phyloP scores from a whole-genome alignment of 257 asterid species.

The Rhazya stricta region DNA sequence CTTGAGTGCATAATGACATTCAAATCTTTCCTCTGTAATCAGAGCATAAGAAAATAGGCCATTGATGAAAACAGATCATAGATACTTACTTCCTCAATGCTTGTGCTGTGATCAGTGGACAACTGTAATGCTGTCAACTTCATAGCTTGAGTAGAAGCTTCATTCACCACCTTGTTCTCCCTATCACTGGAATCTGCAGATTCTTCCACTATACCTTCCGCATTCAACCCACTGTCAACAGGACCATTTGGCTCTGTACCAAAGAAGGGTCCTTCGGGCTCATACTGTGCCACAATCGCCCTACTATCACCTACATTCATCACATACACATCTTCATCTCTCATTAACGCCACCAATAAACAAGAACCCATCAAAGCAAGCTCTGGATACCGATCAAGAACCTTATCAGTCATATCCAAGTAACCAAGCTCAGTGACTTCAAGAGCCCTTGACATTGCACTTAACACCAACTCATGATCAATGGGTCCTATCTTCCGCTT shows the following conservation, averaged over 20 bases:
- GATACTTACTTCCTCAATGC: slow-evolving; percentile 75
- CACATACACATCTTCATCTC: slow-evolving; percentile 95
- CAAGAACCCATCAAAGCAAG: slow-evolving; percentile 98
- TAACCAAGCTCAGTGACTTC: slow-evolving; percentile 73
- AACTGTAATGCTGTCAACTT: slow-evolving; percentile 74
- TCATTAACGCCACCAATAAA: slow-evolving; percentile 84
- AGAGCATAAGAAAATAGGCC: background rate
- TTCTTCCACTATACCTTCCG: slow-evolving; percentile 65
- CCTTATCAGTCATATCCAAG: slow-evolving; percentile 83
- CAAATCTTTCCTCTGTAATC: background rate
- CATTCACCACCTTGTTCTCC: slow-evolving; percentile 44
- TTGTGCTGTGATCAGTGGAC: slow-evolving; percentile 97
- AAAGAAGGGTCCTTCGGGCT: slow-evolving; percentile 42
- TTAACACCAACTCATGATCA: slow-evolving; percentile 70
- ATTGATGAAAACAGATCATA: slow-evolving; percentile 5
- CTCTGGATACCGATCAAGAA: slow-evolving; percentile 92
- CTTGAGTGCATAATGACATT: background rate
- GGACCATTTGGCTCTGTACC: slow-evolving; percentile 34
- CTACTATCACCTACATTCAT: slow-evolving; percentile 98
- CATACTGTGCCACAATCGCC: slow-evolving; percentile 84
- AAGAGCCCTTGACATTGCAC: slow-evolving; percentile 95
- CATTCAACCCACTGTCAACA: slow-evolving; percentile 33
- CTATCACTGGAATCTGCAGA: slow-evolving; percentile 32
- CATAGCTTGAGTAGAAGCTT: slow-evolving; percentile 42
- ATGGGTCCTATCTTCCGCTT: slow-evolving; percentile 68